Percentiles rank a stretch among this genome's conserved stretches.
These are phyloP conservation scores for Hypoxylon sp. DNA, from an alignment of 2,329 filamentous ascomycete species.

Conservation along the genomic window DNA sequence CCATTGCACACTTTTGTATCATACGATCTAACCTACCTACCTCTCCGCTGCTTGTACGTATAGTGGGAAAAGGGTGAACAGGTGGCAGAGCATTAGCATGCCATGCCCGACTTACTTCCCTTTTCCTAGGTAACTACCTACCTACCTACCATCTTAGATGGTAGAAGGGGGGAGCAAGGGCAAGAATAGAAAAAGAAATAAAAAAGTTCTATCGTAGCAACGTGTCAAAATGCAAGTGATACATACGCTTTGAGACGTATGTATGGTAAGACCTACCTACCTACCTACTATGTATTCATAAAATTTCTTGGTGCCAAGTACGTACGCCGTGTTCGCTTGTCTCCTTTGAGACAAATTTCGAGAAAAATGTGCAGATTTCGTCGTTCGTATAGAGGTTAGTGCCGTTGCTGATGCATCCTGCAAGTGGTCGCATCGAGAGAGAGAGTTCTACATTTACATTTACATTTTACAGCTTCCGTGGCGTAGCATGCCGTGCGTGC, in stretches of 20 bases:
- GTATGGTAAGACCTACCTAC: slow-evolving; percentile 20
- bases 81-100: slow-evolving; percentile 18
- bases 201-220: slow-evolving; percentile 14
- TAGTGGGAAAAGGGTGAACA: slow-evolving; percentile 30
- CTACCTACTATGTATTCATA: too few relatives aligned
- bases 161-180: slow-evolving; percentile 10
- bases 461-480: slow-evolving; percentile 11
- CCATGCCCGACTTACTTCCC: not conserved
- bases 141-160: slow-evolving; percentile 17
- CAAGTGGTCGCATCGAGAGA: slow-evolving; percentile 29
- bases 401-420: slow-evolving; percentile 19
- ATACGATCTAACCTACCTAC: slow-evolving; percentile 42
- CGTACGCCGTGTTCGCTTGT: slow-evolving; percentile 21
- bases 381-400: slow-evolving; percentile 20
- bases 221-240: slow-evolving; percentile 42
- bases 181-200: slow-evolving; percentile 3
- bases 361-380: slow-evolving; percentile 13
- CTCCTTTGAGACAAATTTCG: slow-evolving; percentile 16
- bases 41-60: slow-evolving; percentile 30
- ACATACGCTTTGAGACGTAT: slow-evolving; percentile 17
- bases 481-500: slow-evolving; percentile 1
- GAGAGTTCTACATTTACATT: not conserved
- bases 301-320: slow-evolving; percentile 29
- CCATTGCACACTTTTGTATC: slow-evolving; percentile 38
- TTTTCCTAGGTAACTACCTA: too few relatives aligned